Conservation (phyloP, 371 early-diverging fungal species). For the Quaeritorhiza haematococci region DNA sequence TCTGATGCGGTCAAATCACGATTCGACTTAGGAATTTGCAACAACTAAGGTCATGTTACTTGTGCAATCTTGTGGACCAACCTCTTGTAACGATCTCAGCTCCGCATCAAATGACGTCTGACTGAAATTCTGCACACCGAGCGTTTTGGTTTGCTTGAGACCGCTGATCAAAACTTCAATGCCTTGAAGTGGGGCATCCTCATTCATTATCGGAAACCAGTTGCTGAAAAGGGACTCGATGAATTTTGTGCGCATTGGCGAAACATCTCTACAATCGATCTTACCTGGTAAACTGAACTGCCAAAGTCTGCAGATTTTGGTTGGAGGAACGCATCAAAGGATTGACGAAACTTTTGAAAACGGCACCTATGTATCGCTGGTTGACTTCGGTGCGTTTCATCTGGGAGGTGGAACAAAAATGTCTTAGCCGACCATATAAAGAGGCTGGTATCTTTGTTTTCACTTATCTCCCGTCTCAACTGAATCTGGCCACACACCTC, state of each 20-base stretch:
- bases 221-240: slow-evolving; percentile 17
- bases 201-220: slow-evolving; percentile 46
- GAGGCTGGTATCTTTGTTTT: neutral
- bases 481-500: slow-evolving; percentile 26
- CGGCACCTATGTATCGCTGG: slow-evolving; percentile 42
- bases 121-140: slow-evolving; percentile 26
- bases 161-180: slow-evolving; percentile 34
- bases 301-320: slow-evolving; percentile 33
- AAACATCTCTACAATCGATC: neutral
- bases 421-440: neutral
- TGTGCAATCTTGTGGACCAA: slow-evolving; percentile 7
- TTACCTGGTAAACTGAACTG: slow-evolving; percentile 42
- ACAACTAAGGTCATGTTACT: too few species aligned
- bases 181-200: slow-evolving; percentile 34
- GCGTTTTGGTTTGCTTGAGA: slow-evolving; percentile 20
- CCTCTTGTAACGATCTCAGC: slow-evolving; percentile 16
- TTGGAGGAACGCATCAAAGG: slow-evolving; percentile 33
- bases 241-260: neutral
- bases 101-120: slow-evolving; percentile 25
- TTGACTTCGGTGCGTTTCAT: slow-evolving; percentile 36
- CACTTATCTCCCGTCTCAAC: too few species aligned
- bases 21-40: too few species aligned
- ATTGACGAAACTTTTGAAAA: slow-evolving; percentile 40
- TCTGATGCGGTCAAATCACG: too few species aligned
- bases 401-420: slow-evolving; percentile 17